A percentile compares a stretch with the other conserved stretches of the same genome.
Evolutionary conservation across 495 filamentous ascomycete species (phyloP).

Genomic region (Penicillium odoratum): DNA sequence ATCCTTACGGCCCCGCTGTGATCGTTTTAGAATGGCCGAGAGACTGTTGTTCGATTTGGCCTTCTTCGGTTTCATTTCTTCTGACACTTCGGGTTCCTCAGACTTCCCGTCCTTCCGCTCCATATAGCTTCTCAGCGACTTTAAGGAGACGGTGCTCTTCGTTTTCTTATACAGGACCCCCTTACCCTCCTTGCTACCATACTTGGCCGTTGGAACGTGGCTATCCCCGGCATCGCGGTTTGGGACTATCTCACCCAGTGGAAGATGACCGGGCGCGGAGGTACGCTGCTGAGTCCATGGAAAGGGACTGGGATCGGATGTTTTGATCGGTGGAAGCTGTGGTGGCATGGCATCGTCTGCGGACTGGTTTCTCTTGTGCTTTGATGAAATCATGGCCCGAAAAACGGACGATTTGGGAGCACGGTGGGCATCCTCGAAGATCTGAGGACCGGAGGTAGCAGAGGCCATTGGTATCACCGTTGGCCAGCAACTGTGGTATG

Average conservation of each 20-base stretch:
- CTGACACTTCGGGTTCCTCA: slow-evolving; percentile 37
- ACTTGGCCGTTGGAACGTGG: slow-evolving; percentile 21
- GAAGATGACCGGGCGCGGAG: slow-evolving; percentile 28
- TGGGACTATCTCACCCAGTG: slow-evolving; percentile 39
- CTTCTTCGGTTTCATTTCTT: slow-evolving; percentile 67
- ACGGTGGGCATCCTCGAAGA: slow-evolving; percentile 47
- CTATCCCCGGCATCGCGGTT: slow-evolving; percentile 39
- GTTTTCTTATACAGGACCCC: slow-evolving; percentile 59
- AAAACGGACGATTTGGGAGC: slow-evolving; percentile 44
- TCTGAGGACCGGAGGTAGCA: slow-evolving; percentile 37
- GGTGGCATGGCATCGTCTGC: slow-evolving; percentile 36
- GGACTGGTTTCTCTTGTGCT: slow-evolving; percentile 44
- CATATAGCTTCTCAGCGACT: slow-evolving; percentile 56
- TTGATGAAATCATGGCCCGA: slow-evolving; percentile 46
- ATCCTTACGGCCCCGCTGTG: slow-evolving; percentile 44
- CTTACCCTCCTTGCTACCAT: slow-evolving; percentile 32
- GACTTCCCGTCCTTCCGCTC: slow-evolving; percentile 53
- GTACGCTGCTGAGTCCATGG: slow-evolving; percentile 31
- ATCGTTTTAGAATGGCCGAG: slow-evolving; percentile 52
- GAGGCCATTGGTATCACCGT: slow-evolving; percentile 42
- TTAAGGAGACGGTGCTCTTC: slow-evolving; percentile 66
- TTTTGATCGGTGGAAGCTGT: slow-evolving; percentile 17
- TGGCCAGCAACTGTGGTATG: slow-evolving; percentile 31
- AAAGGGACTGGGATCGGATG: slow-evolving; percentile 19
- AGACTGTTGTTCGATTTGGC: slow-evolving; percentile 81